A percentile compares a stretch with the other conserved stretches of the same genome.
Evolutionary conservation across 75 land plant species (phyloP).

Genomic region (Cunninghamia lanceolata): DNA sequence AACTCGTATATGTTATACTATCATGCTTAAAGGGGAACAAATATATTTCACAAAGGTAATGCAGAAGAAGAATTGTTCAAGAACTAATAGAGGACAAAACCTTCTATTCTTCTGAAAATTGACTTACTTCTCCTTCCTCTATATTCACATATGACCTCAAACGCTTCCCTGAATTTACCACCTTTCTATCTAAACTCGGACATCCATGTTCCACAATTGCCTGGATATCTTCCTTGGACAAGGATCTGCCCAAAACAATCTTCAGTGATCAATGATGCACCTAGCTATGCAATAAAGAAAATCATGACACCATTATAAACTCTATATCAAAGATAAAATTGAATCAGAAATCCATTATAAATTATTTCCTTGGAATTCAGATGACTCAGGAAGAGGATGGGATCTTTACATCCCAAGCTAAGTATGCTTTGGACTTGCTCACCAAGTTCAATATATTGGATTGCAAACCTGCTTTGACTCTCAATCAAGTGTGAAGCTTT

Average conservation of each 20-base stretch:
- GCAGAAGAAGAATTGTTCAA: not conserved
- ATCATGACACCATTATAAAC: not conserved
- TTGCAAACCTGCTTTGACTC: too few relatives aligned
- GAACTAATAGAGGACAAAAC: not conserved
- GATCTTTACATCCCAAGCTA: too few relatives aligned
- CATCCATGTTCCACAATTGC: slow-evolving; percentile 64
- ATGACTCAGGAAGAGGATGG: too few relatives aligned
- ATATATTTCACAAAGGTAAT: not conserved
- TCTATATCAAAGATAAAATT: not conserved
- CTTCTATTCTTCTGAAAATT: not conserved
- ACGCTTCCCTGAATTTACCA: slow-evolving; percentile 91
- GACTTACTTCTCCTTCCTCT: slow-evolving; percentile 80
- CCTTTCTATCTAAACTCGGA: slow-evolving; percentile 77
- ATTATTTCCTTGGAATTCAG: too few relatives aligned
- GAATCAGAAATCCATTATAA: not conserved
- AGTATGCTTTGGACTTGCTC: too few relatives aligned
- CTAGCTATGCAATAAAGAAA: not conserved
- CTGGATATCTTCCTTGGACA: slow-evolving; percentile 49
- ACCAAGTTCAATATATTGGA: too few relatives aligned
- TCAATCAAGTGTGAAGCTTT: too few relatives aligned
- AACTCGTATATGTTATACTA: slow-evolving; percentile 13
- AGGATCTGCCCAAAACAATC: slow-evolving; percentile 33
- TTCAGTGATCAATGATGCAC: not conserved
- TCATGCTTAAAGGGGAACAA: not conserved
- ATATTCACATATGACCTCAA: slow-evolving; percentile 67